phyloP scores from a whole-genome alignment of 768 basidiomycete genomes.

The Phylloporus arenicola region DNA sequence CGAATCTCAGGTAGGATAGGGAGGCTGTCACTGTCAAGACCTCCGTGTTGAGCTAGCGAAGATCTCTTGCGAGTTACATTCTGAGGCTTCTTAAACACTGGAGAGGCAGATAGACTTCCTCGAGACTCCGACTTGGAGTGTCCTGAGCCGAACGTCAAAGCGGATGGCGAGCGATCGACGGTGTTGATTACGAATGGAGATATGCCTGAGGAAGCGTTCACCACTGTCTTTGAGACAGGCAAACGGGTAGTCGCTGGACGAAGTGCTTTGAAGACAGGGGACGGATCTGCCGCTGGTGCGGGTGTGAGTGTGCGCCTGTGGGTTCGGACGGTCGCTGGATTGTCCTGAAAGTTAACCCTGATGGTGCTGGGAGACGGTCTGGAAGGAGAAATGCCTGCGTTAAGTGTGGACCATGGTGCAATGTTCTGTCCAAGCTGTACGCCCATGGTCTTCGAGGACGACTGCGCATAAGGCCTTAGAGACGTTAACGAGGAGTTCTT shows the following conservation, averaged over 20 bases:
- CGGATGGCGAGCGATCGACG: constrained; percentile 26
- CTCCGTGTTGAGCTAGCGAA: constrained; percentile 13
- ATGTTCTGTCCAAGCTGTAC: constrained; percentile 50
- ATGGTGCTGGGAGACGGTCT: constrained; percentile 26
- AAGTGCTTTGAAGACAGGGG: constrained; percentile 55
- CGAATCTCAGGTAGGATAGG: constrained; percentile 48
- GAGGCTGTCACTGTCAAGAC: constrained; percentile 21
- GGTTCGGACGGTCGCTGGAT: constrained; percentile 20
- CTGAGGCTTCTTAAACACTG: constrained; percentile 32
- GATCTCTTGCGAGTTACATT: constrained; percentile 22
- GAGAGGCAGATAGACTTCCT: constrained; percentile 22
- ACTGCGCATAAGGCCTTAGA: constrained; percentile 45
- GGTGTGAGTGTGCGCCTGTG: constrained; percentile 57
- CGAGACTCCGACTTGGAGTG: constrained; percentile 29
- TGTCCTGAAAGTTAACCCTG: constrained; percentile 23
- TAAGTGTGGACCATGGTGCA: constrained; percentile 54
- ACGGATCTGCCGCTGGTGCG: constrained; percentile 52
- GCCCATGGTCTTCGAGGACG: constrained; percentile 18
- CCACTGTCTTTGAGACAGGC: constrained; percentile 13
- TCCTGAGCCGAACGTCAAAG: constrained; percentile 34
- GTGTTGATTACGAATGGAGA: constrained; percentile 22
- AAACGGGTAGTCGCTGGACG: constrained; percentile 40
- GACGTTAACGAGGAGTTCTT: constrained; percentile 42
- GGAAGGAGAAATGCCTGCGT: constrained; percentile 35
- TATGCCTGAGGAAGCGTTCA: constrained; percentile 17